Conservation (phyloP, 768 basidiomycete genomes). For the Trametes meyenii region DNA sequence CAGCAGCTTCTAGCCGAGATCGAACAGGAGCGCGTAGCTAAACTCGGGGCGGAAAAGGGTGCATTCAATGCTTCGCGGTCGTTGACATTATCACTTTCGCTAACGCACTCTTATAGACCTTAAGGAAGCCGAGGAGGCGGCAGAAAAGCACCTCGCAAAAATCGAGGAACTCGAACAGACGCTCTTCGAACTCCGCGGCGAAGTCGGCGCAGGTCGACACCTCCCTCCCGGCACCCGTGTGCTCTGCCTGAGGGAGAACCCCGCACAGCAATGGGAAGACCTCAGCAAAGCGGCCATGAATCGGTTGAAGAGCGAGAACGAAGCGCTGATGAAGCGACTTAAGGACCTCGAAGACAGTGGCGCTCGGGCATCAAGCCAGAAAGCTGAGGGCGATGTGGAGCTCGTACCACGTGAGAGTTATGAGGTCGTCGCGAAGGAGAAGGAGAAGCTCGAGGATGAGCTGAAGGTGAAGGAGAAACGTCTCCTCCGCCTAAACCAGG, state of each 20-base stretch:
- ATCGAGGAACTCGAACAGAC: conserved; percentile 78
- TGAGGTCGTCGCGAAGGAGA: conserved; percentile 65
- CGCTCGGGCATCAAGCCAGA: conserved; percentile 25
- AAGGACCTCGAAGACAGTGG: conserved; percentile 57
- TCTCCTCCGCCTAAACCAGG: conserved; percentile 78
- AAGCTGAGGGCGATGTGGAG: conserved; percentile 34
- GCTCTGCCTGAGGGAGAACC: conserved; percentile 74
- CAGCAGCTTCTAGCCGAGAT: conserved; percentile 45
- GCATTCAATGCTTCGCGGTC: not conserved
- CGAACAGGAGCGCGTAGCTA: conserved; percentile 40
- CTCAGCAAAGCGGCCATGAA: conserved; percentile 76
- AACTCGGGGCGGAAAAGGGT: conserved; percentile 41
- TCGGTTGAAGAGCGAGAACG: conserved; percentile 79
- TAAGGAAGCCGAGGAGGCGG: conserved; percentile 39
- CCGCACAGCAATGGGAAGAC: conserved; percentile 81
- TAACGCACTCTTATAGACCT: conserved; percentile 42
- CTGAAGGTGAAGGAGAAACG: conserved; percentile 83
- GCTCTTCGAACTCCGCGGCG: conserved; percentile 76
- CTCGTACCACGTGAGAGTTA: conserved; percentile 81
- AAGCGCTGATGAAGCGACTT: conserved; percentile 71
- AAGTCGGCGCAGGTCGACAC: conserved; percentile 75
- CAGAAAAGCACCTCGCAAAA: conserved; percentile 46
- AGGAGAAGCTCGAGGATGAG: conserved; percentile 58
- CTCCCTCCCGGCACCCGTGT: conserved; percentile 73
- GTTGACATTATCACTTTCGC: not conserved